These are phyloP conservation scores for Melocanna baccifera DNA, from an alignment of 176 grass and related monocot genomes.

Conservation along the genomic window DNA sequence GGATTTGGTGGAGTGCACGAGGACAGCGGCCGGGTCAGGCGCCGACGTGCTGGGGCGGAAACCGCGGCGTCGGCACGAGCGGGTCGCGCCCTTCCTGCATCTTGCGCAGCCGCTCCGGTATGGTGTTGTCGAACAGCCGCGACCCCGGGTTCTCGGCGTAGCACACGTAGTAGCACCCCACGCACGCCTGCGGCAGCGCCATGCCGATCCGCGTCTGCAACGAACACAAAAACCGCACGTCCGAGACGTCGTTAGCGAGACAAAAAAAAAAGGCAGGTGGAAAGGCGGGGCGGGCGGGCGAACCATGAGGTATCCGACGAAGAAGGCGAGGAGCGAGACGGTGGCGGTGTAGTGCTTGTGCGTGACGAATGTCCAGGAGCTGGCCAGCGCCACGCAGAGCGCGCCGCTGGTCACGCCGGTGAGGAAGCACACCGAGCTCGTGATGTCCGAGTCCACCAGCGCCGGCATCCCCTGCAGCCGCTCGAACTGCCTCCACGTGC, in stretches of 20 bases:
- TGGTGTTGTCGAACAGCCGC: constrained; percentile 65
- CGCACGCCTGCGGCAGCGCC: constrained; percentile 96
- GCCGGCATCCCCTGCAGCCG: constrained; percentile 51
- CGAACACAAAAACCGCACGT: not conserved
- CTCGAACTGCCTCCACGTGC: constrained; percentile 89
- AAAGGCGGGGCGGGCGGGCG: not conserved
- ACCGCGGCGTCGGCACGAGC: constrained; percentile 54
- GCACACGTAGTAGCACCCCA: constrained; percentile 94
- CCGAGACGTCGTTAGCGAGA: not conserved
- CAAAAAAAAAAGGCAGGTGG: not conserved
- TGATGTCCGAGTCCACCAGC: constrained; percentile 96
- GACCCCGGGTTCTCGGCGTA: constrained; percentile 72
- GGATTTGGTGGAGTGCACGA: not conserved
- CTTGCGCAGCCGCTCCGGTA: constrained; percentile 32
- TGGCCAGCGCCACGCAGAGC: constrained; percentile 61
- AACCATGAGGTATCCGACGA: constrained; percentile 92
- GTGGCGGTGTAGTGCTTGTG: constrained; percentile 84
- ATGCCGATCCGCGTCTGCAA: constrained; percentile 91
- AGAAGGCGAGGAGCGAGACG: constrained; percentile 83
- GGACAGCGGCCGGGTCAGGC: constrained; percentile 6
- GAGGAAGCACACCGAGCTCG: constrained; percentile 87
- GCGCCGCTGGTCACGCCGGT: constrained; percentile 88
- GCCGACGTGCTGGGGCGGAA: constrained; percentile 50
- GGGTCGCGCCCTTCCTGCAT: constrained; percentile 40
- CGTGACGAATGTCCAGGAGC: constrained; percentile 67